A percentile compares a stretch with the other conserved stretches of the same genome.
These are phyloP conservation scores for Leptographium lundbergii DNA, from an alignment of 2,329 filamentous ascomycete species.

Conservation along the genomic window DNA sequence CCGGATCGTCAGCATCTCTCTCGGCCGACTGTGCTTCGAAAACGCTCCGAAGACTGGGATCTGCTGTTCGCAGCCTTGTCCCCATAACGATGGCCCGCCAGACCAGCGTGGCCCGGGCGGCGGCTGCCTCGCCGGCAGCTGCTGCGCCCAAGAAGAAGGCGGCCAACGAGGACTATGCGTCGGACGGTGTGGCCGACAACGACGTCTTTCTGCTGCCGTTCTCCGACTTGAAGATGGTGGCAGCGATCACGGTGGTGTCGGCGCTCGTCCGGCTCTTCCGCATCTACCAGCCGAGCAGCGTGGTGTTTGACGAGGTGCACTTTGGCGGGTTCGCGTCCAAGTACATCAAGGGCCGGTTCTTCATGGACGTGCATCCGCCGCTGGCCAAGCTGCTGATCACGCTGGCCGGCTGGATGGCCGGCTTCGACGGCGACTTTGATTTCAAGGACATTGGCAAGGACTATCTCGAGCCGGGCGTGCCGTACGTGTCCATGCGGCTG, in stretches of 20 bases:
- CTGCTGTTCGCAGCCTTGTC: neutral
- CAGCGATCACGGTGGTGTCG: conserved; percentile 60
- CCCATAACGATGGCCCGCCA: neutral
- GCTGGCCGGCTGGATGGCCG: conserved; percentile 84
- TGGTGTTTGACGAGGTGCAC: conserved; percentile 98
- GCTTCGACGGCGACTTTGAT: conserved; percentile 91
- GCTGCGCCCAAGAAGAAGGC: conserved; percentile 14
- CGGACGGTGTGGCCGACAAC: conserved; percentile 73
- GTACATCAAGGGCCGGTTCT: conserved; percentile 98
- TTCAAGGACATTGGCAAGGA: conserved; percentile 99
- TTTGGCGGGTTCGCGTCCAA: conserved; percentile 97
- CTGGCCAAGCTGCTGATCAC: conserved; percentile 95
- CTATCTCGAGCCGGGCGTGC: conserved; percentile 86
- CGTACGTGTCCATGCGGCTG: conserved; percentile 95
- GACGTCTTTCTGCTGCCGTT: conserved; percentile 80
- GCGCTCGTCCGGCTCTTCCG: conserved; percentile 77
- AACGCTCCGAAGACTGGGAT: neutral
- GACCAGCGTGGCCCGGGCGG: neutral
- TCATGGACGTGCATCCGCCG: conserved; percentile 99
- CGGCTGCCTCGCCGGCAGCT: neutral
- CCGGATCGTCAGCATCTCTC: neutral
- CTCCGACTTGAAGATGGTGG: conserved; percentile 70
- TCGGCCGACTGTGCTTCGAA: neutral
- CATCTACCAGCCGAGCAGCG: conserved; percentile 90
- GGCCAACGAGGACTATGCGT: conserved; percentile 47